These are phyloP conservation scores for Stagonosporopsis tanaceti DNA, from an alignment of 2,329 filamentous ascomycete genomes.

Conservation along the genomic window DNA sequence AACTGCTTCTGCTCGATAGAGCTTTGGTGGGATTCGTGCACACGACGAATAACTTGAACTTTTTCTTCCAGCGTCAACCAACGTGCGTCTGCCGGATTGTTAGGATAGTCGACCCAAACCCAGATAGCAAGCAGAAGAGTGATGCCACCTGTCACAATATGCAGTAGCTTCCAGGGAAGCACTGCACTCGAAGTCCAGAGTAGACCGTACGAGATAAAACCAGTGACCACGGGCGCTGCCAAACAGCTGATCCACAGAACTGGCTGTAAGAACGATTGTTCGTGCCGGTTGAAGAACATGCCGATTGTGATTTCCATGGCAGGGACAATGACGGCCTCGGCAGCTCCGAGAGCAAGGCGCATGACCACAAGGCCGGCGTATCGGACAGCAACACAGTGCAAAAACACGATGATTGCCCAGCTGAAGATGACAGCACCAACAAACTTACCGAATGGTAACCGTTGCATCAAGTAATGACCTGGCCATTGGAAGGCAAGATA, in stretches of 20 bases:
- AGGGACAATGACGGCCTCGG: conserved; percentile 2
- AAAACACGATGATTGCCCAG: conserved; percentile 2
- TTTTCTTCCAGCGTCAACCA: not conserved
- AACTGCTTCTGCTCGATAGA: conserved; percentile 7
- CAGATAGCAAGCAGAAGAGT: not conserved
- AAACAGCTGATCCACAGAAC: conserved; percentile 2
- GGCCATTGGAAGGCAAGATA: conserved; percentile 11
- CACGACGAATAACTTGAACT: conserved; percentile 1
- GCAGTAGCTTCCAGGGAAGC: not conserved
- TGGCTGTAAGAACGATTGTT: conserved; percentile 1
- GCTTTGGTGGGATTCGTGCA: conserved; percentile 4
- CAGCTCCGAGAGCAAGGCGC: conserved; percentile 1
- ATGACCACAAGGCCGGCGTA: conserved; percentile 8
- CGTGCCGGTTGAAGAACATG: conserved; percentile 7
- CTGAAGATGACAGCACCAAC: conserved; percentile 2
- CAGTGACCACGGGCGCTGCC: not conserved
- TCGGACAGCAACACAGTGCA: conserved; percentile 3
- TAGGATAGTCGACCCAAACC: not conserved
- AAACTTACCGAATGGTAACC: conserved; percentile 5
- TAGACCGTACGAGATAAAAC: not conserved
- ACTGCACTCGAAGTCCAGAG: not conserved
- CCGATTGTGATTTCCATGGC: conserved; percentile 9
- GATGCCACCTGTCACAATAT: not conserved
- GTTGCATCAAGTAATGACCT: conserved; percentile 5
- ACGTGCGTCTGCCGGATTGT: not conserved